Base-by-base conservation (phyloP, 169 alveolate species). In the Cryptosporidium sp. region DNA sequence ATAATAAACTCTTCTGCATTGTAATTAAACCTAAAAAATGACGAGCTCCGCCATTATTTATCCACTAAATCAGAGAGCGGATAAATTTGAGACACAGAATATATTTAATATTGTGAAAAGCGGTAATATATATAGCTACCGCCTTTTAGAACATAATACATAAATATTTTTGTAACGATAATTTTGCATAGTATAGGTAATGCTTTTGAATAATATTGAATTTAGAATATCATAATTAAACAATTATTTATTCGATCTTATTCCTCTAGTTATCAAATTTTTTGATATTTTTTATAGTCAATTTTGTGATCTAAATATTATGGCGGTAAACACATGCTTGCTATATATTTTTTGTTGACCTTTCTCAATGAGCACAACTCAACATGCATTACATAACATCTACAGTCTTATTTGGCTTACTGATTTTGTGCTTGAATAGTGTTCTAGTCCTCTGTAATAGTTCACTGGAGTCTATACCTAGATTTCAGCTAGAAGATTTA, bases 241-340 rank as follows among this genome's bases (percentile, higher is more conserved):
- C 23, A 0, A 4, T 0, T 3, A 21, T 2, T 26, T 21, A 26
- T 16, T 26, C 21, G 35, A 55, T n/a, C 7, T 8, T 2, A 55
- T 55, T 55, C 35, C 55, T 2, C 23, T 48, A 48, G 3, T 1
- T 18, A 55, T 55, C 0, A 26, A 55, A 9, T 14, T 65, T 37
- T 65, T 65, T n/a, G 1, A 35, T 65, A 29, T 21, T 31, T 31
- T 23, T 16, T 18, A 31, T 65, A 16, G 71, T 33, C 9, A 16
- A 14, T 70, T 50, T 39, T n/a, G 9, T 35, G 86, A 73, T 73
- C 86, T 73, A 73, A 73, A 73, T 73, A 73, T 73, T 73, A 1
- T 73, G 86, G 86, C 86, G 86, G 86, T 0, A 35, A 52, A 18
- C 51, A 50, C 86, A 73, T 73, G 58, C 23, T 43, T 48, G 10